Evolutionary conservation across 768 basidiomycete genomes (phyloP).

Genomic region (Steccherinum ochraceum): DNA sequence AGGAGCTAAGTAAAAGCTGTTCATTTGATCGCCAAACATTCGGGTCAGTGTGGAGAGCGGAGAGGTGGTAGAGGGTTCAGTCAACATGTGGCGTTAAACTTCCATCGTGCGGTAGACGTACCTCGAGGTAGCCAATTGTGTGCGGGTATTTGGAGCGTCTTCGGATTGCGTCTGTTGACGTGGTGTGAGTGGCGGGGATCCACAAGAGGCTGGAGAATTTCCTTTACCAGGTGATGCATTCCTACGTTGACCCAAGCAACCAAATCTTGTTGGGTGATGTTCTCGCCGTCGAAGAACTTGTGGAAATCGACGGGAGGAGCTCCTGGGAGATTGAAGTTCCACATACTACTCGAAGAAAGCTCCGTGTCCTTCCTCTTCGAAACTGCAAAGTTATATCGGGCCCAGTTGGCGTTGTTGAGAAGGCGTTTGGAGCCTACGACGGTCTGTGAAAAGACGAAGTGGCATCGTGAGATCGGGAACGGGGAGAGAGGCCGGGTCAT

Average conservation of each 20-base stretch:
- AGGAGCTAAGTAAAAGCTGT: constrained; percentile 51
- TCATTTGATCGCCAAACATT: not conserved
- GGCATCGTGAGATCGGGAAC: not conserved
- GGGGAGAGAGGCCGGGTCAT: no score
- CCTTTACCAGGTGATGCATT: constrained; percentile 53
- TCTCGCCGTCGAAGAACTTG: constrained; percentile 59
- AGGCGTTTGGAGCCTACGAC: constrained; percentile 55
- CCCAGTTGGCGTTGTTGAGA: constrained; percentile 60
- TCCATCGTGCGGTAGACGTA: constrained; percentile 21
- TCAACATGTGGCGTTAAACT: not conserved
- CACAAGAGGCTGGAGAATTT: not conserved
- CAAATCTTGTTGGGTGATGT: constrained; percentile 56
- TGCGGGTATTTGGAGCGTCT: constrained; percentile 56
- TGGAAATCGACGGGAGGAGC: constrained; percentile 50
- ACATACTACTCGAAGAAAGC: constrained; percentile 48
- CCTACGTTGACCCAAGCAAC: constrained; percentile 65
- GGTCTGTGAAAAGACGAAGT: constrained; percentile 30
- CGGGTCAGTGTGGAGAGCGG: not conserved
- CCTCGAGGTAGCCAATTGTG: constrained; percentile 50
- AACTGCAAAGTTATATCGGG: constrained; percentile 55
- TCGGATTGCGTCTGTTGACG: constrained; percentile 48
- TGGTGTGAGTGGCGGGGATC: not conserved
- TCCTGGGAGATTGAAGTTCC: constrained; percentile 61
- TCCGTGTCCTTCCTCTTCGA: constrained; percentile 56
- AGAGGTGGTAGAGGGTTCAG: no score